A percentile compares a stretch with the other conserved stretches of the same genome.
These are phyloP conservation scores for Monosporascus sp. DNA, from an alignment of 2,329 filamentous ascomycete species.

Conservation along the genomic window DNA sequence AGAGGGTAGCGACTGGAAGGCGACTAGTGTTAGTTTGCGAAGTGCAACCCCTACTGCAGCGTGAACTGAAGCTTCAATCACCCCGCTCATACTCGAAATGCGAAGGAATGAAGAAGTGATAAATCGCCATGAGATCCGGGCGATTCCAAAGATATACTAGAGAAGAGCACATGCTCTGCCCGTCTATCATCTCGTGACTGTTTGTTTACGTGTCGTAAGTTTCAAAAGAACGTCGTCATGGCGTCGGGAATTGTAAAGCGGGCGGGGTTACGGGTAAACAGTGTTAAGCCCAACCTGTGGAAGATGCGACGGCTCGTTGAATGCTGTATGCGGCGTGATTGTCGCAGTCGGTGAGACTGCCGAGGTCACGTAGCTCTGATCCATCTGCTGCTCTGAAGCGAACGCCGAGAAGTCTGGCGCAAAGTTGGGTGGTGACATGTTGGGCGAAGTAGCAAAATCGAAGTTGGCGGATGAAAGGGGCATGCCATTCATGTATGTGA, in stretches of 20 bases:
- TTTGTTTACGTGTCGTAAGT: not conserved
- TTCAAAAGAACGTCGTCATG: not conserved
- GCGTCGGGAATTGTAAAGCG: too few species aligned
- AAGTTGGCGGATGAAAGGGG: conserved; percentile 27
- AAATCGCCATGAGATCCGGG: too few species aligned
- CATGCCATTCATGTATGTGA: conserved; percentile 13
- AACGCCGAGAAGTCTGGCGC: conserved; percentile 13
- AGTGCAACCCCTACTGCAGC: too few species aligned
- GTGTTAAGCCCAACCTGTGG: conserved; percentile 22
- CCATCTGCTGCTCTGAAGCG: conserved; percentile 16
- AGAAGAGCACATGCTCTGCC: too few species aligned
- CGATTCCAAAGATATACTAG: too few species aligned
- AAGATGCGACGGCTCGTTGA: conserved; percentile 16
- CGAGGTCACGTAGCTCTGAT: conserved; percentile 15
- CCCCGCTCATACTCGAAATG: too few species aligned
- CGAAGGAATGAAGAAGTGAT: too few species aligned
- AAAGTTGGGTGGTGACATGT: conserved; percentile 14
- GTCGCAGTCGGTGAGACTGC: conserved; percentile 23
- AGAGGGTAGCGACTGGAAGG: too few species aligned
- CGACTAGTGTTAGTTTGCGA: too few species aligned
- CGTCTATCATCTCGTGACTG: not conserved
- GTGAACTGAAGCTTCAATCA: too few species aligned
- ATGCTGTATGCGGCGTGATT: conserved; percentile 21
- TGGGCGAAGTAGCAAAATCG: conserved; percentile 17
- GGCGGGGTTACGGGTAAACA: conserved; percentile 10